phyloP scores from a whole-genome alignment of 1,139 yeast species.

The Sugiyamaella novakii region DNA sequence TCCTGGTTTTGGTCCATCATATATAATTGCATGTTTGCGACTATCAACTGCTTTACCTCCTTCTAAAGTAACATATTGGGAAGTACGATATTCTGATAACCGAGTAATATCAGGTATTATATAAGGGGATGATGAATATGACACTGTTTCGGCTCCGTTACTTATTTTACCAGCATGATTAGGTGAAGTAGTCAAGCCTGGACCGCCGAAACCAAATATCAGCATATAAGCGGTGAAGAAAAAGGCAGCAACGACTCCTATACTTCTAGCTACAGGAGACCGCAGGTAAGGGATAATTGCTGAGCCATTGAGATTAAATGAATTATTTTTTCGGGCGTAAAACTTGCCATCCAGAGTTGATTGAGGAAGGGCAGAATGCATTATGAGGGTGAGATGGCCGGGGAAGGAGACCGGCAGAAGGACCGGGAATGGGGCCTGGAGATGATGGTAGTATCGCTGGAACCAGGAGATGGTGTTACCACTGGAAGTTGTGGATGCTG shows the following conservation, averaged over 20 bases:
- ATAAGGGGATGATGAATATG: conserved; percentile 30
- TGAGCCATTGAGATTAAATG: neutral
- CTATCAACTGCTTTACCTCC: conserved; percentile 35
- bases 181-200: neutral
- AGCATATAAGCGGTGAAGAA: conserved; percentile 10
- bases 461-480: too few relatives aligned
- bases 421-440: too few relatives aligned
- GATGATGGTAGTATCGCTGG: too few relatives aligned
- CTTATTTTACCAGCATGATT: conserved; percentile 22
- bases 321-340: conserved; percentile 9
- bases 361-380: conserved; percentile 36
- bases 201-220: conserved; percentile 8
- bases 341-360: conserved; percentile 20
- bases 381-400: conserved; percentile 4
- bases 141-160: conserved; percentile 33
- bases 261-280: conserved; percentile 11
- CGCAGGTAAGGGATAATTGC: neutral
- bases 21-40: conserved; percentile 31
- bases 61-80: conserved; percentile 33
- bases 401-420: too few relatives aligned
- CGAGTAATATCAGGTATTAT: conserved; percentile 36
- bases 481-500: too few relatives aligned
- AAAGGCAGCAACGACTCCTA: conserved; percentile 8
- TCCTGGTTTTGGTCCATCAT: conserved; percentile 25
- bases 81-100: conserved; percentile 36